Percentiles rank a stretch among this genome's conserved stretches.
Evolutionary conservation across 306 rosid species (phyloP).

Genomic region (Begonia peltatifolia): DNA sequence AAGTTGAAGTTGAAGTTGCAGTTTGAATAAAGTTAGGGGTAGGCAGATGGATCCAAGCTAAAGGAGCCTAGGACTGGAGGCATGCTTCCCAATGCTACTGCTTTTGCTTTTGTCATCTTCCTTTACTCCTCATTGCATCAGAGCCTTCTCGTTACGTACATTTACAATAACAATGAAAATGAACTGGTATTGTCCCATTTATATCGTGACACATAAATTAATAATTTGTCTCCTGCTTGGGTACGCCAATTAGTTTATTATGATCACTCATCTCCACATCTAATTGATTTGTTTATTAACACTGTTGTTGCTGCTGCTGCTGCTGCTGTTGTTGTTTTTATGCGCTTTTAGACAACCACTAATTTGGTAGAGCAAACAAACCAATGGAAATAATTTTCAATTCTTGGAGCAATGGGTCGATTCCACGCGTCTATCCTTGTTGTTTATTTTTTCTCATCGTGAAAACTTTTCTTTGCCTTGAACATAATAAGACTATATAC

Average conservation of each 20-base stretch:
- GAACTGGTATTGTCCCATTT: background rate
- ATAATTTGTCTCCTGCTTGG: no score
- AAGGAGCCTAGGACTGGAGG: conserved; percentile 12
- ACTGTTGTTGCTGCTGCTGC: no score
- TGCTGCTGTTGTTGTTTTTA: no score
- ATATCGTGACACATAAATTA: background rate
- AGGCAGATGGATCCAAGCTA: conserved; percentile 36
- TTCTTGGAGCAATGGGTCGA: background rate
- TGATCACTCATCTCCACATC: no score
- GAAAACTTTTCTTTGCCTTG: no score
- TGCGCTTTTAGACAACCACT: conserved; percentile 6
- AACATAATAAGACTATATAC: no score
- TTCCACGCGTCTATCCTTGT: conserved; percentile 11
- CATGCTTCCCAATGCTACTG: conserved; percentile 8
- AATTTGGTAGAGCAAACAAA: conserved; percentile 8
- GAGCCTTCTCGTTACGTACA: no score
- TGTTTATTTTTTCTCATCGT: background rate
- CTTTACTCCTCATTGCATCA: conserved; percentile 4
- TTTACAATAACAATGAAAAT: no score
- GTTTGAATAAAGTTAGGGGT: background rate
- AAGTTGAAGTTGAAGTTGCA: no score
- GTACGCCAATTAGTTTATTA: no score
- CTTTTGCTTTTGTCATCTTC: conserved; percentile 6
- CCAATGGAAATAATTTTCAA: background rate
- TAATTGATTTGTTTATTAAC: background rate